These are phyloP conservation scores for Pythium sukuiense DNA, from an alignment of 352 stramenopile species.

Conservation along the genomic window DNA sequence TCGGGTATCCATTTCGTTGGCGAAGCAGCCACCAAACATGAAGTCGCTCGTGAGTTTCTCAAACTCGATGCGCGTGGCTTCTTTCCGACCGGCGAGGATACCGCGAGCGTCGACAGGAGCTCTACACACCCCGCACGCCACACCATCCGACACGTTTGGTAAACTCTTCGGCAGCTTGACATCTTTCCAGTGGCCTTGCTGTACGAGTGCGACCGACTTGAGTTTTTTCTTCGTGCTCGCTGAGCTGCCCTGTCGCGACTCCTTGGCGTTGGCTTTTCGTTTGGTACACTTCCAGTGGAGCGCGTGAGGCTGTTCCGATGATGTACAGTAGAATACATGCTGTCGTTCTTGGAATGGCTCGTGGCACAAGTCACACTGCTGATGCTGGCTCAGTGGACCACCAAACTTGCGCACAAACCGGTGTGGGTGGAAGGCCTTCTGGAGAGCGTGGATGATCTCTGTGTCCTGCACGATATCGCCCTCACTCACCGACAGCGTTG, in stretches of 20 bases:
- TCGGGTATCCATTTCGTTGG: slow-evolving; percentile 38
- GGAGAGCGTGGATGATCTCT: slow-evolving; percentile 50
- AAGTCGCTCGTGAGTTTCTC: slow-evolving; percentile 64
- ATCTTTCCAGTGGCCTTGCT: slow-evolving; percentile 58
- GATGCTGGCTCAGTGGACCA: slow-evolving; percentile 54
- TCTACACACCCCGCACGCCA: slow-evolving; percentile 63
- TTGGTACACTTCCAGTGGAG: slow-evolving; percentile 84
- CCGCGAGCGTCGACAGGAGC: slow-evolving; percentile 50
- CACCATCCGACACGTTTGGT: slow-evolving; percentile 43
- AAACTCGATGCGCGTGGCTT: slow-evolving; percentile 50
- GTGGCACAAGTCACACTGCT: slow-evolving; percentile 64
- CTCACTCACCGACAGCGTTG: slow-evolving; percentile 24
- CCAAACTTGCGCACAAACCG: slow-evolving; percentile 57
- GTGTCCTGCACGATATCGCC: slow-evolving; percentile 43
- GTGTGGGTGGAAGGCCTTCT: slow-evolving; percentile 53
- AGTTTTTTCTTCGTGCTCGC: slow-evolving; percentile 54
- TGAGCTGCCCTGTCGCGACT: slow-evolving; percentile 15
- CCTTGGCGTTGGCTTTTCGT: slow-evolving; percentile 37
- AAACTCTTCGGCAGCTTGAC: slow-evolving; percentile 56
- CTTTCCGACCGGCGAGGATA: slow-evolving; percentile 52
- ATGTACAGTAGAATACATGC: slow-evolving; percentile 74
- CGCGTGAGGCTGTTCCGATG: slow-evolving; percentile 40
- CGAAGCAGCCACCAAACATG: slow-evolving; percentile 59
- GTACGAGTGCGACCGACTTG: slow-evolving; percentile 49
- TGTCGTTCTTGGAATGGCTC: slow-evolving; percentile 74